phyloP scores from a whole-genome alignment of 345 rosid species.

The Arabis alpina region DNA sequence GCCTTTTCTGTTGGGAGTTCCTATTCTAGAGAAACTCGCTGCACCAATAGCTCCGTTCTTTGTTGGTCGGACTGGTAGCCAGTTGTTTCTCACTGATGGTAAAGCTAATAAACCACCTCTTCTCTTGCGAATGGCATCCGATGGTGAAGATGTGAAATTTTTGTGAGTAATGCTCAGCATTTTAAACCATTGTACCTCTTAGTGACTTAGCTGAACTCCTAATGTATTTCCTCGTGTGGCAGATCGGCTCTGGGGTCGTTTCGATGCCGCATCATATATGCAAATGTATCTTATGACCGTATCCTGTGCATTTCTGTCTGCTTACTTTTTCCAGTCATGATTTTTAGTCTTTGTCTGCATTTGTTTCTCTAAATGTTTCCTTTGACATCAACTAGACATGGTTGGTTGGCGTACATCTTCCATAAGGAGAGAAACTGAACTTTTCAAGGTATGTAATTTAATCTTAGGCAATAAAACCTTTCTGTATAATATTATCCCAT shows the following conservation, averaged over 20 bases:
- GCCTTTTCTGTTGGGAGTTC: constrained; percentile 90
- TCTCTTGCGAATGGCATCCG: constrained; percentile 88
- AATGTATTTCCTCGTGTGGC: constrained; percentile 24
- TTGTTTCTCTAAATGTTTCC: constrained; percentile 35
- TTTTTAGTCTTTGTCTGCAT: constrained; percentile 8
- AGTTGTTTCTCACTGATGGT: constrained; percentile 87
- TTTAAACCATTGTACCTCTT: constrained; percentile 8
- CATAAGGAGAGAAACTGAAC: constrained; percentile 90
- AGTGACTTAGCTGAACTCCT: constrained; percentile 24
- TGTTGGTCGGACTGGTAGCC: constrained; percentile 85
- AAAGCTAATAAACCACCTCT: constrained; percentile 84
- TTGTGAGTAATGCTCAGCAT: constrained; percentile 54
- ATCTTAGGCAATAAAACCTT: constrained; percentile 4
- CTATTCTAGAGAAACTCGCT: constrained; percentile 84
- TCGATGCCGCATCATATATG: constrained; percentile 72
- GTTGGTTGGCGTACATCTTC: constrained; percentile 99
- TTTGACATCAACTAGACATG: constrained; percentile 77
- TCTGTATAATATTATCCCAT: background rate
- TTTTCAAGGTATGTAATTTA: constrained; percentile 54
- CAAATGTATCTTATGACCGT: constrained; percentile 98
- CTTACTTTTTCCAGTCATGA: constrained; percentile 1
- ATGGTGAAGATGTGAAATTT: constrained; percentile 72
- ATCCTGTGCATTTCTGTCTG: constrained; percentile 52
- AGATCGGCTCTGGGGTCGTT: constrained; percentile 88
- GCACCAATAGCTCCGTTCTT: constrained; percentile 79